These are phyloP conservation scores for Plasmodium relictum DNA, from an alignment of 169 alveolate genomes.

Conservation along the genomic window DNA sequence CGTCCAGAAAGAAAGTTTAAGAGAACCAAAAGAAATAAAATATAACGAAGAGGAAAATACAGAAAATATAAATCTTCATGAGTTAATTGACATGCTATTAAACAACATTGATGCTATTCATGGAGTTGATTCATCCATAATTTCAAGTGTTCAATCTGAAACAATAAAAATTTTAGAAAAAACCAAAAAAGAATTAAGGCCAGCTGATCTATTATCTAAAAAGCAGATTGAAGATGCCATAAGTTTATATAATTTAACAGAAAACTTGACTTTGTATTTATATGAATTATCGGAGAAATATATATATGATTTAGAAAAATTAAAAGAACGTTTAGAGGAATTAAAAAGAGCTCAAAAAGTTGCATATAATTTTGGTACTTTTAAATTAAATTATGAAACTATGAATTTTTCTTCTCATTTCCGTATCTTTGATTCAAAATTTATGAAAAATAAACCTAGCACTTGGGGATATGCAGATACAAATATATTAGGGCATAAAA, in stretches of 20 bases:
- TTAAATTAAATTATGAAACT: conserved; percentile 83
- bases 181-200: conserved; percentile 88
- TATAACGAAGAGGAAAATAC: conserved; percentile 46
- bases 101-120: conserved; percentile 88
- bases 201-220: conserved; percentile 88
- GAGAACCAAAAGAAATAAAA: conserved; percentile 2
- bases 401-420: conserved; percentile 90
- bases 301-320: conserved; percentile 84
- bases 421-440: conserved; percentile 85
- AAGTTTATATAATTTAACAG: conserved; percentile 82
- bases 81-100: conserved; percentile 75
- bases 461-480: conserved; percentile 92
- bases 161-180: conserved; percentile 86
- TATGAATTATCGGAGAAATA: conserved; percentile 81
- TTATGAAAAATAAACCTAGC: conserved; percentile 84
- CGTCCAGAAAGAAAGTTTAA: conserved; percentile 21
- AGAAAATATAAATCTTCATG: conserved; percentile 27
- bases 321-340: conserved; percentile 82
- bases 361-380: conserved; percentile 85
- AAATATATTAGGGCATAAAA: conserved; percentile 86
- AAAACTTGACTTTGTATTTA: conserved; percentile 78
- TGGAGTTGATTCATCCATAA: conserved; percentile 90
- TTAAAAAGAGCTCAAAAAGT: conserved; percentile 85
- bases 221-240: conserved; percentile 85
- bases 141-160: conserved; percentile 87